phyloP scores from a whole-genome alignment of 2,329 filamentous ascomycete genomes.

The Verticillium dahliae region DNA sequence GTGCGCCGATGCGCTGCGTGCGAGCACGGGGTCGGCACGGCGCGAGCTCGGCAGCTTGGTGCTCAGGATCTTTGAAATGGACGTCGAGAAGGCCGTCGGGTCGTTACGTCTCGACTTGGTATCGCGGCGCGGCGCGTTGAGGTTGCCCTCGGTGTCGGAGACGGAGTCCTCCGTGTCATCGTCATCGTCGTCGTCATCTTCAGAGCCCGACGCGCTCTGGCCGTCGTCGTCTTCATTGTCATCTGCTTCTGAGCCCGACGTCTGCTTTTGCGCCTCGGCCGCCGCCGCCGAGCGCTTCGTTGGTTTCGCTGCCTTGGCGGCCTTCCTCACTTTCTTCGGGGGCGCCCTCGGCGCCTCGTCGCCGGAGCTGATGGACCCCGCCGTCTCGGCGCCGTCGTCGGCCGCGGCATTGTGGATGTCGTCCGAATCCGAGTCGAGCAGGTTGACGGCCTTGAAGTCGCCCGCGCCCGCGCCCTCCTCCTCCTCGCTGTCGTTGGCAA shows the following conservation, averaged over 20 bases:
- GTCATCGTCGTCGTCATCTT: slow-evolving; percentile 22
- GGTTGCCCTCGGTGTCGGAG: slow-evolving; percentile 24
- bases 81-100: slow-evolving; percentile 83
- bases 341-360: slow-evolving; percentile 25
- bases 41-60: slow-evolving; percentile 81
- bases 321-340: slow-evolving; percentile 19
- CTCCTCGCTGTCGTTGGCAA: slow-evolving; percentile 19
- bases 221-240: slow-evolving; percentile 10
- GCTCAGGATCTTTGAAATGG: slow-evolving; percentile 85
- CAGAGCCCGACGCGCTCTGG: slow-evolving; percentile 1
- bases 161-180: slow-evolving; percentile 21
- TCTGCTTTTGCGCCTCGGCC: slow-evolving; percentile 23
- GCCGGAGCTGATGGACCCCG: slow-evolving; percentile 27
- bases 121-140: slow-evolving; percentile 29
- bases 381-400: slow-evolving; percentile 39
- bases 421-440: slow-evolving; percentile 51
- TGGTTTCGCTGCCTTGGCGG: slow-evolving; percentile 14
- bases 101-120: slow-evolving; percentile 81
- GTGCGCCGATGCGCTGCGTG: slow-evolving; percentile 69
- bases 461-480: slow-evolving; percentile 19
- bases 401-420: slow-evolving; percentile 46
- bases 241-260: slow-evolving; percentile 21
- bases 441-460: slow-evolving; percentile 43
- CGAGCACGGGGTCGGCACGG: slow-evolving; percentile 83
- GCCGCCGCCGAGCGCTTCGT: slow-evolving; percentile 10